Evolutionary conservation across 2,329 filamentous ascomycete genomes (phyloP).

Genomic region (Epichloe uncinata): DNA sequence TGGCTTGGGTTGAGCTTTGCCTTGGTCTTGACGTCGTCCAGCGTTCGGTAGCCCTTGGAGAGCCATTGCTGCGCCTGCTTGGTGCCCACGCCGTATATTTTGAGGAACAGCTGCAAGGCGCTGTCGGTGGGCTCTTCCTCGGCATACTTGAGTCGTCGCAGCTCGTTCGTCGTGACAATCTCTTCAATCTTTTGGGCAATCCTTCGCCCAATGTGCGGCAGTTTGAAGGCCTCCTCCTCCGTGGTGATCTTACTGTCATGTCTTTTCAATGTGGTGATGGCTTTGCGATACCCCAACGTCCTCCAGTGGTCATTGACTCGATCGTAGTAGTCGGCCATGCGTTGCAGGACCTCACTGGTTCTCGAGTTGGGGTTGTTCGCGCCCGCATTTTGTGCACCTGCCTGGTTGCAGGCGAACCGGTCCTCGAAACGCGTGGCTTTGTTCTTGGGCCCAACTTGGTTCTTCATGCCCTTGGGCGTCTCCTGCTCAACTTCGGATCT

Average conservation of each 20-base stretch:
- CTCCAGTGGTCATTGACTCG: slow-evolving; percentile 68
- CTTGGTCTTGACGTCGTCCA: slow-evolving; percentile 53
- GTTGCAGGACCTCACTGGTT: slow-evolving; percentile 64
- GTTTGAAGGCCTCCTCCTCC: slow-evolving; percentile 50
- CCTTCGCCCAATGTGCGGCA: slow-evolving; percentile 58
- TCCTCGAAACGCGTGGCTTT: slow-evolving; percentile 29
- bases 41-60: slow-evolving; percentile 53
- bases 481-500: neutral
- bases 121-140: slow-evolving; percentile 52
- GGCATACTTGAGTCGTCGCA: slow-evolving; percentile 60
- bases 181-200: slow-evolving; percentile 82
- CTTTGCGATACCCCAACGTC: slow-evolving; percentile 60
- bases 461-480: neutral
- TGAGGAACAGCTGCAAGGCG: slow-evolving; percentile 55
- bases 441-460: neutral
- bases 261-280: slow-evolving; percentile 56
- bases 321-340: slow-evolving; percentile 69
- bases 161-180: slow-evolving; percentile 60
- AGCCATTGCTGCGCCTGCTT: slow-evolving; percentile 64
- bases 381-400: slow-evolving; percentile 30
- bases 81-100: slow-evolving; percentile 67
- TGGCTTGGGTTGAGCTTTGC: slow-evolving; percentile 58
- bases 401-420: slow-evolving; percentile 40
- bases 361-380: slow-evolving; percentile 54
- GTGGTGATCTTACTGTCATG: slow-evolving; percentile 52